Conservation (phyloP, 352 stramenopile genomes). For the Phytophthora meadii region DNA sequence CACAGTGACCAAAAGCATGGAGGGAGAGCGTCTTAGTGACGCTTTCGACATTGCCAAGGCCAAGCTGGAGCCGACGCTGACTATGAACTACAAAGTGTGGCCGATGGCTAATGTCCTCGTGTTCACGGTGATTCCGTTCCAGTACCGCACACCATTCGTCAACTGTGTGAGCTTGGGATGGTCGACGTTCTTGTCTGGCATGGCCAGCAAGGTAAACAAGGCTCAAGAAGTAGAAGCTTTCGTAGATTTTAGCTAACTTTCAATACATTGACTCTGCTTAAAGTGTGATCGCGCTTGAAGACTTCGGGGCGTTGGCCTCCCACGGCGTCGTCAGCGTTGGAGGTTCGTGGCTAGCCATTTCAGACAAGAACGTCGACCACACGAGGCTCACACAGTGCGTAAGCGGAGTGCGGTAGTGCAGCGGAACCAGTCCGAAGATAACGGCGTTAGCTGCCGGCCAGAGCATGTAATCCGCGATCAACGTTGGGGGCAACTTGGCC, state of each 20-base stretch:
- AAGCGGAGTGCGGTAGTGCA: slow-evolving; percentile 48
- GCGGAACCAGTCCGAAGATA: slow-evolving; percentile 43
- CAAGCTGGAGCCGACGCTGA: slow-evolving; percentile 46
- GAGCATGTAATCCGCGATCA: slow-evolving; percentile 52
- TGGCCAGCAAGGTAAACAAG: slow-evolving; percentile 38
- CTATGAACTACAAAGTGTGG: slow-evolving; percentile 61
- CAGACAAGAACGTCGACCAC: slow-evolving; percentile 49
- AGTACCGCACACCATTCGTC: slow-evolving; percentile 60
- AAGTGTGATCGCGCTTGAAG: slow-evolving; percentile 20
- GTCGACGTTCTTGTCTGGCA: slow-evolving; percentile 57
- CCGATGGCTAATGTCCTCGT: slow-evolving; percentile 52
- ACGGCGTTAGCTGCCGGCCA: slow-evolving; percentile 44
- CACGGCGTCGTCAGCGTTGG: slow-evolving; percentile 18
- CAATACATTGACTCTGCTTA: not conserved
- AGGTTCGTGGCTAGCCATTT: slow-evolving; percentile 37
- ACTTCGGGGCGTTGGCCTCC: slow-evolving; percentile 4
- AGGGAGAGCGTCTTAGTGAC: slow-evolving; percentile 40
- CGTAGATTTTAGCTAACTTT: slow-evolving; percentile 5
- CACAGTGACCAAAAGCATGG: slow-evolving; percentile 49
- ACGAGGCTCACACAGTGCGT: slow-evolving; percentile 48
- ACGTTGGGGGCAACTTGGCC: slow-evolving; percentile 38
- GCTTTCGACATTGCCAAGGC: slow-evolving; percentile 43
- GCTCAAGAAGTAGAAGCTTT: not conserved
- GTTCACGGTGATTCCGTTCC: slow-evolving; percentile 58
- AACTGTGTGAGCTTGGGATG: slow-evolving; percentile 62